phyloP scores from a whole-genome alignment of 345 rosid genomes.

The Rhodamnia argentea region DNA sequence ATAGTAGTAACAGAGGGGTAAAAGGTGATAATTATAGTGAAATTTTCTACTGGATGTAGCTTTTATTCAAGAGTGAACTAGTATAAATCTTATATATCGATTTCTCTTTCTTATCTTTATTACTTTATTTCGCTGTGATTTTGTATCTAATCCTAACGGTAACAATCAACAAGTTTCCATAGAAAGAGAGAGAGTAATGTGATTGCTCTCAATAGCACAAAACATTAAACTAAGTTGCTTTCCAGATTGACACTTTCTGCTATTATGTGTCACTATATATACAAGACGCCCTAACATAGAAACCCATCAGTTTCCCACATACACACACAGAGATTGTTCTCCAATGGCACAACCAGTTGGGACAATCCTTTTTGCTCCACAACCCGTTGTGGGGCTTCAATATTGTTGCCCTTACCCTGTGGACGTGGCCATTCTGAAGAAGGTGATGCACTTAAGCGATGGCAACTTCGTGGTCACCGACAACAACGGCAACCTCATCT shows the following conservation, averaged over 20 bases:
- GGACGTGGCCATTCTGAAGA: conserved; percentile 16
- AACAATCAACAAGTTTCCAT: neutral
- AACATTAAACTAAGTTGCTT: neutral
- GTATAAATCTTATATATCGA: no score
- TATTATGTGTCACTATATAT: neutral
- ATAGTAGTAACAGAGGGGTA: no score
- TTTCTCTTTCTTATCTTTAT: no score
- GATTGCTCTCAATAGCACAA: no score
- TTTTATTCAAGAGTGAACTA: no score
- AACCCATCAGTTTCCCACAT: neutral
- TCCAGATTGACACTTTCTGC: neutral
- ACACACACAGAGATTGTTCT: neutral
- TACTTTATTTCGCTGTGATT: no score
- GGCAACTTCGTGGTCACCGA: conserved; percentile 12
- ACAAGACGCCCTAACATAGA: neutral
- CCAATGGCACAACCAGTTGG: neutral
- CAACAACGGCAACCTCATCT: conserved; percentile 10
- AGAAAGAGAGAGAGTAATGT: no score
- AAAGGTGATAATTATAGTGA: no score
- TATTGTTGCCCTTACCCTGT: conserved; percentile 7
- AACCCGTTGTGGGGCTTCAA: conserved; percentile 4
- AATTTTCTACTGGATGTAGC: no score
- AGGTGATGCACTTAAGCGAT: neutral
- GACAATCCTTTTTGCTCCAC: neutral
- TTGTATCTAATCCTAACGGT: no score